Evolutionary conservation across 2,329 filamentous ascomycete genomes (phyloP), one percentile per base, ranked within the genome.

Genomic region (Acephala macrosclerotiorum): DNA sequence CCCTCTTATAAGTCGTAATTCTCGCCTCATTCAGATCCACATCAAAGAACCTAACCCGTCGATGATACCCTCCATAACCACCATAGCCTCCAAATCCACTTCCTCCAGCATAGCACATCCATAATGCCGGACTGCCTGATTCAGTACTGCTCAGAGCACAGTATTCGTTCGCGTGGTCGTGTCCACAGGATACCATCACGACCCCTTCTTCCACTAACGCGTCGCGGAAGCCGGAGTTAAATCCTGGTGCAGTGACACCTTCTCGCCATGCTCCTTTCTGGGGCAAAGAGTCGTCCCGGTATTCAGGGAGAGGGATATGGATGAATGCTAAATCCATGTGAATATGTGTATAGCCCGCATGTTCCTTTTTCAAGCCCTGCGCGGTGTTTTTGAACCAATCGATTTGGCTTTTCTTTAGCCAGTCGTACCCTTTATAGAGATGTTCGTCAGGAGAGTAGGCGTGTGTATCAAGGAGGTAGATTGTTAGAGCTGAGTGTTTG

Each of bases 61-160:
- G 91, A 74, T 94, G 85, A 76, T 91, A 98, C 3, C 91, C 91
- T 49, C 89, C 90, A 76, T 97, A 98, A 6, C 95, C 94, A 22
- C 91, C 96, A 76, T 99, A 99, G 0, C 96, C 96, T 63, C 96
- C 96, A 73, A 99, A 97, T 1, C 96, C 96, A 33, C 89, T 88
- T 29, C 92, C 96, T 36, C 96, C 96, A 9, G 90, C 95, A 78
- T 98, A 98, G 82, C 96, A 99, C 94, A 99, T 97, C 96, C 96
- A 99, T 2, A 98, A 81, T 35, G 90, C 86, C 0, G 91, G 89
- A n/a, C 83, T 79, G 25, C 80, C 67, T 9, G 69, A 59, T 11
- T 74, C 71, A 29, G 74, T 72, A 45, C 64, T 69, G 25, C 72
- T 89, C 9, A 97, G 84, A 69, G 92, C 89, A 78, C 96, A 99